These are phyloP conservation scores for Fusarium torreyae DNA, from an alignment of 2,329 filamentous ascomycete species.

Conservation along the genomic window DNA sequence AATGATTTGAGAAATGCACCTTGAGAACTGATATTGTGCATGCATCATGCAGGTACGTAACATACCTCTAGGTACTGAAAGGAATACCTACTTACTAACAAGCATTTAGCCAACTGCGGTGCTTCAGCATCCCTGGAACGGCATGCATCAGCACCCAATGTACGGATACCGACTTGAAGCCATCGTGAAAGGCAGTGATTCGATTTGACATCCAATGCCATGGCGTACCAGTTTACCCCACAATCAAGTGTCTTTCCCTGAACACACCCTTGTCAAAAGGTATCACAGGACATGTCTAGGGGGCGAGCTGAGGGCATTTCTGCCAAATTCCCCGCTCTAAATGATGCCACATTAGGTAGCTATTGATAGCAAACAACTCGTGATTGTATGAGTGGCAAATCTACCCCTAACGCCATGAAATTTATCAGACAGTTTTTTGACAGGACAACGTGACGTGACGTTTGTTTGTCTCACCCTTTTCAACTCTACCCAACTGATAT, in stretches of 20 bases:
- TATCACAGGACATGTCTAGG: slow-evolving; percentile 42
- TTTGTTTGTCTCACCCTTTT: slow-evolving; percentile 7
- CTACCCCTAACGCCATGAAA: slow-evolving; percentile 22
- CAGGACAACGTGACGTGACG: slow-evolving; percentile 28
- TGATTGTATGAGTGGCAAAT: too few relatives aligned
- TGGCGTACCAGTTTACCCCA: slow-evolving; percentile 44
- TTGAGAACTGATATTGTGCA: slow-evolving; percentile 19
- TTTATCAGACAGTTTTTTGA: slow-evolving; percentile 6
- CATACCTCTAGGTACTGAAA: neutral
- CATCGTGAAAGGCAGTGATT: slow-evolving; percentile 34
- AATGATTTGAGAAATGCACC: neutral
- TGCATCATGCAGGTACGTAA: slow-evolving; percentile 43
- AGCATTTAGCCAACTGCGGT: neutral
- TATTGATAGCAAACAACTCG: too few relatives aligned
- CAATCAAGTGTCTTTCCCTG: slow-evolving; percentile 25
- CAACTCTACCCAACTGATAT: neutral
- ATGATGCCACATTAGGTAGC: slow-evolving; percentile 32
- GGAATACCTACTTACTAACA: too few relatives aligned
- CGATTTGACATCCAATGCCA: slow-evolving; percentile 32
- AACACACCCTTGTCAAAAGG: slow-evolving; percentile 23
- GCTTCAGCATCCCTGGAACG: neutral
- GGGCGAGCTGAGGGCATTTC: slow-evolving; percentile 30
- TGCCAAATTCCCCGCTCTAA: slow-evolving; percentile 18
- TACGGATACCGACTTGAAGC: slow-evolving; percentile 20
- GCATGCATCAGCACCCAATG: slow-evolving; percentile 8